Evolutionary conservation across 2,329 filamentous ascomycete species (phyloP).

Genomic region (Botrytis aclada): DNA sequence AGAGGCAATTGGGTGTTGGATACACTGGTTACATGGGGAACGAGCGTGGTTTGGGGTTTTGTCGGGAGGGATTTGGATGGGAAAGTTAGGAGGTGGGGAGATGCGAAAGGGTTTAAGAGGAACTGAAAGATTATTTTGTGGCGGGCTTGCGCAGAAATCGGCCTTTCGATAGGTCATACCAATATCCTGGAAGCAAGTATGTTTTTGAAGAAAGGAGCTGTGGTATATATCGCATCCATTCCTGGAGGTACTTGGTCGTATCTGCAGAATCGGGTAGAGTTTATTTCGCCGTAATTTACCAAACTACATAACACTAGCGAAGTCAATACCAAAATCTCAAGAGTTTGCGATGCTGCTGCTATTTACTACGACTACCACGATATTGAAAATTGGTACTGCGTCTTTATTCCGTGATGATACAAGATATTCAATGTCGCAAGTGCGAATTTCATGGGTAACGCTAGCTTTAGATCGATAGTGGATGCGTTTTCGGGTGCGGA

Average conservation of each 20-base stretch:
- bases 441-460: background rate
- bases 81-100: constrained; percentile 55
- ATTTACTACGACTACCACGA: background rate
- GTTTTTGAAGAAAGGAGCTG: background rate
- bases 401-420: background rate
- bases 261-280: background rate
- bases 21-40: constrained; percentile 53
- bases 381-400: background rate
- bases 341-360: background rate
- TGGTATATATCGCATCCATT: background rate
- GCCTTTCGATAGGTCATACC: too few species aligned
- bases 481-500: background rate
- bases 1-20: constrained; percentile 61
- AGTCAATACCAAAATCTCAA: background rate
- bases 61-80: constrained; percentile 54
- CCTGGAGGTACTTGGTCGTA: background rate
- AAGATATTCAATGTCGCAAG: background rate
- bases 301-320: background rate
- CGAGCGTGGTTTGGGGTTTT: constrained; percentile 56
- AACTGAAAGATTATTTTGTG: constrained; percentile 31
- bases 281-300: background rate
- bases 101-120: constrained; percentile 57
- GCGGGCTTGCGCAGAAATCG: too few species aligned
- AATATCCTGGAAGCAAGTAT: too few species aligned
- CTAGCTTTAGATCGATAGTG: background rate